phyloP scores from a whole-genome alignment of 768 basidiomycete species.

The Trametes elegans region DNA sequence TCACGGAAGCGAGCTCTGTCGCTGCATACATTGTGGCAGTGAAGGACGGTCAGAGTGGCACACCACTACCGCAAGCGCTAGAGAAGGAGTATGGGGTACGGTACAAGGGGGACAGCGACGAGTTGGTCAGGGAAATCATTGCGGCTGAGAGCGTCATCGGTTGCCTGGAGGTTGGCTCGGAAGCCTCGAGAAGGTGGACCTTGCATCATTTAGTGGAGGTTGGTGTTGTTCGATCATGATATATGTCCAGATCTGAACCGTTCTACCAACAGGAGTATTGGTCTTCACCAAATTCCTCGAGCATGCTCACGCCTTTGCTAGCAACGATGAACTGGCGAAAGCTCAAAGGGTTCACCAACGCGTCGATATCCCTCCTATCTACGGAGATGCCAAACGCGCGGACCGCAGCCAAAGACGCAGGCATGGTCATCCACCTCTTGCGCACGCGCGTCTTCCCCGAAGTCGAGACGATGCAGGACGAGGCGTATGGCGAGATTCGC shows the following conservation, averaged over 20 bases:
- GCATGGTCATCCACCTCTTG: conserved; percentile 37
- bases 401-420: conserved; percentile 25
- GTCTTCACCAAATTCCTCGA: conserved; percentile 35
- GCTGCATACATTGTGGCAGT: conserved; percentile 45
- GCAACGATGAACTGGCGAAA: conserved; percentile 47
- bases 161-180: conserved; percentile 50
- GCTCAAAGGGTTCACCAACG: conserved; percentile 39
- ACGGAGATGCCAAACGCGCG: conserved; percentile 17
- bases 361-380: conserved; percentile 32
- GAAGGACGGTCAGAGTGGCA: conserved; percentile 46
- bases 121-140: conserved; percentile 47
- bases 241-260: neutral
- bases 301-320: conserved; percentile 42
- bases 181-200: conserved; percentile 48
- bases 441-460: conserved; percentile 50
- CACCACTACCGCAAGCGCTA: conserved; percentile 44
- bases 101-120: conserved; percentile 33
- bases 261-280: conserved; percentile 44
- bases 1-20: conserved; percentile 36
- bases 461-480: conserved; percentile 38
- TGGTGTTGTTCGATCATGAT: too few species aligned
- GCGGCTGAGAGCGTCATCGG: conserved; percentile 37
- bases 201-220: conserved; percentile 53
- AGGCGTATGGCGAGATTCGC: conserved; percentile 34
- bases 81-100: conserved; percentile 50